These are phyloP conservation scores for Chlamydomonas reinhardtii DNA, from an alignment of 163 green algal genomes.

Conservation along the genomic window DNA sequence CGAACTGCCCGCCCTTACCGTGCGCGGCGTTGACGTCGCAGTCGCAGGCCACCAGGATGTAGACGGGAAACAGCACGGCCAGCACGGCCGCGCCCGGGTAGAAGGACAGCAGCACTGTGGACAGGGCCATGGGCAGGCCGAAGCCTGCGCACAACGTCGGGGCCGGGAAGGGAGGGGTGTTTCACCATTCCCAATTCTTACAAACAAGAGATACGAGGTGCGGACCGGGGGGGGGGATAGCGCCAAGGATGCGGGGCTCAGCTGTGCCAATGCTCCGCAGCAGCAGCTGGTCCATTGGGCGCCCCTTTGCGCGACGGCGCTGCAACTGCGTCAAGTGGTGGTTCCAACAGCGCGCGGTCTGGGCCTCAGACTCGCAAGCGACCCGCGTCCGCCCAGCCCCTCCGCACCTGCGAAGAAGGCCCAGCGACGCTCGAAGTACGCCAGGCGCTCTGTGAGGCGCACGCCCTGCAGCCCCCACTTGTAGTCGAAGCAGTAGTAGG, in stretches of 20 bases:
- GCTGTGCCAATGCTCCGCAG: too few relatives aligned
- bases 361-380: too few relatives aligned
- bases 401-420: constrained; percentile 78
- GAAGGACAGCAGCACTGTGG: constrained; percentile 69
- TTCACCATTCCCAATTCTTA: too few relatives aligned
- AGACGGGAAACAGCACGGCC: constrained; percentile 78
- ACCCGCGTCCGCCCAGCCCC: too few relatives aligned
- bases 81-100: constrained; percentile 73
- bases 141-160: too few relatives aligned
- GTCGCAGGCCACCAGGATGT: constrained; percentile 79
- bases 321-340: too few relatives aligned
- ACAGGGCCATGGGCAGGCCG: constrained; percentile 70
- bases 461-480: constrained; percentile 78
- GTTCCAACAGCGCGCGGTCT: too few relatives aligned
- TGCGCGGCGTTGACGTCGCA: constrained; percentile 56
- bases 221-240: background rate
- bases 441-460: constrained; percentile 66
- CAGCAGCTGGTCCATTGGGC: too few relatives aligned
- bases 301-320: too few relatives aligned
- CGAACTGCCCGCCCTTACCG: too few relatives aligned
- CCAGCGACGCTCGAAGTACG: constrained; percentile 83
- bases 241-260: background rate
- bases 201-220: too few relatives aligned
- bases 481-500: constrained; percentile 95
- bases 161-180: too few relatives aligned